Evolutionary conservation across 768 basidiomycete species (phyloP), one percentile per base, ranked within the genome.

Genomic region (Cyclocybe cylindracea): DNA sequence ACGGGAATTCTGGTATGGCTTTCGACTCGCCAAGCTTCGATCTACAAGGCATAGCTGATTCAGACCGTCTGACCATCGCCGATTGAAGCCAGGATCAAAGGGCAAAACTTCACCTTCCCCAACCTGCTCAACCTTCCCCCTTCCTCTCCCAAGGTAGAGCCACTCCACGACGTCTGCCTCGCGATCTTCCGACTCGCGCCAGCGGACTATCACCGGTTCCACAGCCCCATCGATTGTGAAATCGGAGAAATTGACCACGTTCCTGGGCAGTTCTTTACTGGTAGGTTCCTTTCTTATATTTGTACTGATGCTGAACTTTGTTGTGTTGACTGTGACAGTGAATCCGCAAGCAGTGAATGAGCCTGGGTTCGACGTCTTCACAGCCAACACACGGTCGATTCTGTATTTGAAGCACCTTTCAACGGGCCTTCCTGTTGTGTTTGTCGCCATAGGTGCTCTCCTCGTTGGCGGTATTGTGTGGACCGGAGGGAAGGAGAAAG

Each of bases 331-430:
- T 24, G 3, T 24, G 24, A 18, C 61, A 76, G 89, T 91, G 24
- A 91, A 91, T 61, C 89, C 89, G 0, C 86, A 89, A 60, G 89
- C 89, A 0, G 75, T 91, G 50, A 90, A 89, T 60, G 79, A 89
- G 59, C 67, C 62, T 19, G 77, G 76, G 5, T 80, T 86, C 33
- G 83, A 86, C 60, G 84, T 87, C 10, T 79, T 88, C 61, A 82
- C 84, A 3, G 80, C 78, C 10, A 87, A 87, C 65, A 76, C 74
- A 45, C 78, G 87, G 9, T 79, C 82, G 2, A 69, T 85, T 8
- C 66, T 83, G 2, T 77, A 79, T 56, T 57, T 87, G 56, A 78
- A 74, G 47, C 82, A 84, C 56, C 50, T 54, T 2, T 58, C 50
- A 3, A 76, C 79, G 0, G 77, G 75, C 9, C 69, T 74, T 13